Percentiles rank a stretch among this genome's conserved stretches.
Conservation (phyloP, 352 stramenopile genomes). For the Phytophthora pinifolia region DNA sequence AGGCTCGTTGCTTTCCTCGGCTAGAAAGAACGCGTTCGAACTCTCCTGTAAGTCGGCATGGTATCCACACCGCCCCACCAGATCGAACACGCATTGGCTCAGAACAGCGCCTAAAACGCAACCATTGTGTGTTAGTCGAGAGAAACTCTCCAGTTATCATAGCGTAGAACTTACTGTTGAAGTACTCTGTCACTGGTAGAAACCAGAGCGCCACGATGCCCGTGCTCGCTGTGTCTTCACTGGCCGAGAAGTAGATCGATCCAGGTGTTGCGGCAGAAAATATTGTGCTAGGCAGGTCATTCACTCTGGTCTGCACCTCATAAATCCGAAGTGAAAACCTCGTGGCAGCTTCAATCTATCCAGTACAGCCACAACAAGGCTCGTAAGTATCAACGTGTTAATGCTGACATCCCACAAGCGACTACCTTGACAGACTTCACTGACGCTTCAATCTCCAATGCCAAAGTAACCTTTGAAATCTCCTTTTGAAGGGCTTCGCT, state of each 20-base stretch:
- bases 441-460: conserved; percentile 6
- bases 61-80: conserved; percentile 34
- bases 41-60: conserved; percentile 27
- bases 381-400: too few species aligned
- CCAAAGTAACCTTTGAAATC: conserved; percentile 18
- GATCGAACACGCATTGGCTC: conserved; percentile 26
- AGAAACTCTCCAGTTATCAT: not conserved
- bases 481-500: conserved; percentile 10
- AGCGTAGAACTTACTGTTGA: conserved; percentile 12
- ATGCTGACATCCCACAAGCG: not conserved
- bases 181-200: conserved; percentile 6
- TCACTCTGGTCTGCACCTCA: conserved; percentile 36
- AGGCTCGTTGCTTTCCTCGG: conserved; percentile 22
- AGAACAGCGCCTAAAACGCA: conserved; percentile 13
- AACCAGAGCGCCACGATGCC: conserved; percentile 32
- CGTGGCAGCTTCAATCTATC: conserved; percentile 22
- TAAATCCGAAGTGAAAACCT: conserved; percentile 28
- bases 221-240: not conserved
- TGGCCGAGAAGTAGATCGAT: conserved; percentile 16
- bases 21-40: conserved; percentile 25
- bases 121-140: not conserved
- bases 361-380: not conserved
- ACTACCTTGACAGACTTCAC: conserved; percentile 21
- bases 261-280: conserved; percentile 20
- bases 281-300: conserved; percentile 20